Evolutionary conservation across 163 green algal genomes (phyloP).

Genomic region (Prototheca wickerhamii): DNA sequence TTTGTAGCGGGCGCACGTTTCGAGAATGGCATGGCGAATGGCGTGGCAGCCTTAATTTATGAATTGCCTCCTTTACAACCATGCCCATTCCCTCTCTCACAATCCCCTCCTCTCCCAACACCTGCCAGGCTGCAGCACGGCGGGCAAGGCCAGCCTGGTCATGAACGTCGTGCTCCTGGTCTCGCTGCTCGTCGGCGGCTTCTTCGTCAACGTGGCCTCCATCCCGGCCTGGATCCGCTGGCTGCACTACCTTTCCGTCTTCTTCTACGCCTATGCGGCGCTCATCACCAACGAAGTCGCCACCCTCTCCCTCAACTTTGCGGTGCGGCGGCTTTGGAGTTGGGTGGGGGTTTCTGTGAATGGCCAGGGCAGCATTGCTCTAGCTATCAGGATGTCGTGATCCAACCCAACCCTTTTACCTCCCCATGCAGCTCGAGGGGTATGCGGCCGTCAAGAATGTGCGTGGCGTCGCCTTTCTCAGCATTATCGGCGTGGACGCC

Average conservation of each 20-base stretch:
- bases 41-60: background rate
- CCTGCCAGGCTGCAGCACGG: conserved; percentile 13
- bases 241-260: conserved; percentile 34
- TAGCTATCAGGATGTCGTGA: background rate
- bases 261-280: conserved; percentile 34
- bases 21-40: too few species aligned
- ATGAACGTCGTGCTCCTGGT: conserved; percentile 44
- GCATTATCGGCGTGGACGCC: conserved; percentile 44
- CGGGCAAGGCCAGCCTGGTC: conserved; percentile 27
- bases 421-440: conserved; percentile 12
- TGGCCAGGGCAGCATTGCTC: background rate
- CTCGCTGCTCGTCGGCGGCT: conserved; percentile 30
- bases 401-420: background rate
- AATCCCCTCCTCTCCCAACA: background rate
- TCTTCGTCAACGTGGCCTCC: conserved; percentile 29
- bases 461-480: conserved; percentile 15
- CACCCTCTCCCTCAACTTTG: conserved; percentile 25
- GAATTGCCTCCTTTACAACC: background rate
- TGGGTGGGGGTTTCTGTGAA: background rate
- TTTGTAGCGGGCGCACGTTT: background rate
- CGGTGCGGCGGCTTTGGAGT: conserved; percentile 5
- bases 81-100: background rate
- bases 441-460: conserved; percentile 22
- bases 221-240: conserved; percentile 27
- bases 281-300: conserved; percentile 39